A percentile compares a stretch with the other conserved stretches of the same genome.
Evolutionary conservation across 2,329 filamentous ascomycete genomes (phyloP).

Genomic region (Fusarium camptoceras): DNA sequence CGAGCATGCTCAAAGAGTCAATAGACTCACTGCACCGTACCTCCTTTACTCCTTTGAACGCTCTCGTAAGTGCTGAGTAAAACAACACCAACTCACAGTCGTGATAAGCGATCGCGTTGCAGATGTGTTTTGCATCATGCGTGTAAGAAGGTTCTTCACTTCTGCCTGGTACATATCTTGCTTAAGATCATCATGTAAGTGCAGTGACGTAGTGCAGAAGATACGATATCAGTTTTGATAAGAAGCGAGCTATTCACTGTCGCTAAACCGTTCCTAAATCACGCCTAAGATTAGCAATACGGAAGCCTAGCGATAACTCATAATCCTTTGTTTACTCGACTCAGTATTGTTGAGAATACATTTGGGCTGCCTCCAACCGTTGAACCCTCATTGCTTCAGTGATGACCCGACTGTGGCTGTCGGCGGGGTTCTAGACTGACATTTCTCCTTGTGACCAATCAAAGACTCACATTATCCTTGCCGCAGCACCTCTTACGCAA

Average conservation of each 20-base stretch:
- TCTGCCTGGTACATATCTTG: slow-evolving; percentile 13
- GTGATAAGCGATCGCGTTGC: background rate
- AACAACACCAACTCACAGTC: background rate
- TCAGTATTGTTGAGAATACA: background rate
- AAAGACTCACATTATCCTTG: background rate
- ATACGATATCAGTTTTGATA: background rate
- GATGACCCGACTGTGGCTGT: slow-evolving; percentile 37
- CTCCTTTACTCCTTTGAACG: no score
- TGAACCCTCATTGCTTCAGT: slow-evolving; percentile 5
- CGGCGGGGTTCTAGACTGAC: slow-evolving; percentile 24
- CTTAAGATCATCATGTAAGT: slow-evolving; percentile 6
- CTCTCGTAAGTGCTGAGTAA: background rate
- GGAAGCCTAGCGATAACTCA: background rate
- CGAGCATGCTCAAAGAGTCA: no score
- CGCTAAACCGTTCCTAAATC: background rate
- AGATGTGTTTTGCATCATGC: background rate
- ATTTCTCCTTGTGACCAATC: slow-evolving; percentile 20
- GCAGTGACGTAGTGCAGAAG: slow-evolving; percentile 23
- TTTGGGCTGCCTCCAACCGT: slow-evolving; percentile 25
- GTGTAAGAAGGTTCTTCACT: background rate
- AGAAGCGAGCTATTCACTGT: background rate
- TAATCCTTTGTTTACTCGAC: background rate
- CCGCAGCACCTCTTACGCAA: slow-evolving; percentile 36
- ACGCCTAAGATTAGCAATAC: background rate
- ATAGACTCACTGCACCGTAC: no score